Evolutionary conservation across 257 asterid species (phyloP).

Genomic region (Scutellaria baicalensis): DNA sequence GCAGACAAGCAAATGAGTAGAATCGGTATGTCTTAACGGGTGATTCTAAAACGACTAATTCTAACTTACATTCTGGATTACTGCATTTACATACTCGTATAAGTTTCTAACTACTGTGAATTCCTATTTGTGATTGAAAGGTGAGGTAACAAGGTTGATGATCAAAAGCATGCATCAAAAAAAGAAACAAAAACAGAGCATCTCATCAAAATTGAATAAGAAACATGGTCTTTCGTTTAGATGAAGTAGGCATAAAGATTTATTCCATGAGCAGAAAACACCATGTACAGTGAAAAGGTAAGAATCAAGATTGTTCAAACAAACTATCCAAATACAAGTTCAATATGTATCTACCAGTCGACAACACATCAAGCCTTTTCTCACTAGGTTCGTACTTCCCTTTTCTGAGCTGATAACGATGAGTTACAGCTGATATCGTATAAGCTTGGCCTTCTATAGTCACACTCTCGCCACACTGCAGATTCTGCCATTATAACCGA

Average conservation of each 20-base stretch:
- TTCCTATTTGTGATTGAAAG: neutral
- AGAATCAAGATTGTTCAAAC: slow-evolving; percentile 61
- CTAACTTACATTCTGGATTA: neutral
- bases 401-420: slow-evolving; percentile 87
- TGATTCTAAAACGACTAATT: neutral
- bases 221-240: neutral
- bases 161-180: neutral
- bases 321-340: slow-evolving; percentile 74
- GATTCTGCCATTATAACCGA: slow-evolving; percentile 44
- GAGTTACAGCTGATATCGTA: slow-evolving; percentile 79
- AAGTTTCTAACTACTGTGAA: neutral
- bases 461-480: slow-evolving; percentile 89
- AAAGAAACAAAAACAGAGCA: neutral
- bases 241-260: neutral
- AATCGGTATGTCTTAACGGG: neutral
- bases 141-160: neutral
- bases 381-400: slow-evolving; percentile 93
- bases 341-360: slow-evolving; percentile 81
- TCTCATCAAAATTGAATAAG: neutral
- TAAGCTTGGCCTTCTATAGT: slow-evolving; percentile 82
- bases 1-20: neutral
- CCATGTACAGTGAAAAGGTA: neutral
- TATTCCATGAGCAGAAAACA: neutral
- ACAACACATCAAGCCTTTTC: slow-evolving; percentile 82
- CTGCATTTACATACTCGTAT: neutral